These are phyloP conservation scores for Termitomyces sp. DNA, from an alignment of 768 basidiomycete genomes.

Conservation along the genomic window DNA sequence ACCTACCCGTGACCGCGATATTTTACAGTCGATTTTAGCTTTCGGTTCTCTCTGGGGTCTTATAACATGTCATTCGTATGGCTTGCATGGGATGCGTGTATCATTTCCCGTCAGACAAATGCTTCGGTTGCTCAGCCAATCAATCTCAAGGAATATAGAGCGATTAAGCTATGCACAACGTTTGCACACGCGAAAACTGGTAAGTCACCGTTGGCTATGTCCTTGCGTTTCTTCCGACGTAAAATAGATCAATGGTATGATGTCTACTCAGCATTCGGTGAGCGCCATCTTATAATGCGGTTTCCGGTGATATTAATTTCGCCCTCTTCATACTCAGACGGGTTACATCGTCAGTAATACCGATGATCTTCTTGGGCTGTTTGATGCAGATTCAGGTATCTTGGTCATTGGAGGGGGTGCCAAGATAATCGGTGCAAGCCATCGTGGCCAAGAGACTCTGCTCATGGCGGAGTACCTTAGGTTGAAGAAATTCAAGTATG, in stretches of 20 bases:
- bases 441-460: slow-evolving; percentile 72
- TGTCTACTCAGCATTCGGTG: slow-evolving; percentile 58
- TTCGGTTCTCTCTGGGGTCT: slow-evolving; percentile 80
- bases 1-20: neutral
- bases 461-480: slow-evolving; percentile 78
- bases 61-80: slow-evolving; percentile 75
- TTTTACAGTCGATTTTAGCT: slow-evolving; percentile 64
- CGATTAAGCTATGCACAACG: slow-evolving; percentile 72
- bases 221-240: slow-evolving; percentile 3
- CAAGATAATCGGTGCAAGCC: slow-evolving; percentile 63
- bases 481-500: slow-evolving; percentile 58
- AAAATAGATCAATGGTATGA: slow-evolving; percentile 61
- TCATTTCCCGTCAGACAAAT: slow-evolving; percentile 83
- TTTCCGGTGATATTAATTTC: neutral
- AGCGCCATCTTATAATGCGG: slow-evolving; percentile 1
- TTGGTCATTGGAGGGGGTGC: slow-evolving; percentile 67
- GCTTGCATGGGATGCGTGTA: slow-evolving; percentile 73
- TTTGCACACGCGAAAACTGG: slow-evolving; percentile 70
- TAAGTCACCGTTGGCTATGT: slow-evolving; percentile 17
- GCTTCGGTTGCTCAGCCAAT: slow-evolving; percentile 71
- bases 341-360: slow-evolving; percentile 79
- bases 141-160: slow-evolving; percentile 76
- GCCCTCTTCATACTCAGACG: slow-evolving; percentile 24
- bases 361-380: slow-evolving; percentile 70
- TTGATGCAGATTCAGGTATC: slow-evolving; percentile 75